Base-by-base conservation (phyloP, 2,329 filamentous ascomycete genomes). In the Myriosclerotinia scirpicola region DNA sequence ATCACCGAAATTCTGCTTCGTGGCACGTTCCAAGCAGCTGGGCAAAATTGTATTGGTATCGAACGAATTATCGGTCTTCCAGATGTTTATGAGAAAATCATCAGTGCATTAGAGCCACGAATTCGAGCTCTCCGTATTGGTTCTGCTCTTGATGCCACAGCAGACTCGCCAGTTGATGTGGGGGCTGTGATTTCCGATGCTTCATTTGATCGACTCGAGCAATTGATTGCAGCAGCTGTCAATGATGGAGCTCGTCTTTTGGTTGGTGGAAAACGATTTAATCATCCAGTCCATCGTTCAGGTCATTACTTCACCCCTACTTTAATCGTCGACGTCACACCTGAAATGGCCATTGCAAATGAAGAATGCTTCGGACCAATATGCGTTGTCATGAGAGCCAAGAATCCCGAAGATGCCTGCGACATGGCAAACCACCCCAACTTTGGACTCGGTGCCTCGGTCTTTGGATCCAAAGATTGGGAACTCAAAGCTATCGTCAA, bases 11-110 rank as follows among this genome's bases (percentile, higher is more conserved):
- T 96, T 70, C 85, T 98, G 69, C 89, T 99, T 80, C 88, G 95
- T 64, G 95, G 94, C 63, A 92, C 92, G 12, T 99, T 98, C 80
- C 95, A 99, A 79, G 93, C 93, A 62, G 90, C 93, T 20, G 95
- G 95, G 1, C 95, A 99, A 78, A 99, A 99, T 80, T 99, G 95
- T 79, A 94, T 99, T 75, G 95, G 95, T 65, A 94, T 97, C 72
- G 95, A 99, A 80, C 90, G 95, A 66, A 89, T 98, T 75, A 89
- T 98, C 72, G 92, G 90, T 34, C 84, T 91, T 20, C 89, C 92
- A 1, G 81, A 80, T n/a, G 83, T 91, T 62, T 96, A 98, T 80
- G 83, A 90, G 69, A 82, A 82, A 66, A 85, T 99, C 30, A 80
- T 97, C 63, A 78, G 82, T 6, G 82, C 87, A 68, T 85, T 99